phyloP scores from a whole-genome alignment of 2,329 filamentous ascomycete species.

The Fusarium sp. region DNA sequence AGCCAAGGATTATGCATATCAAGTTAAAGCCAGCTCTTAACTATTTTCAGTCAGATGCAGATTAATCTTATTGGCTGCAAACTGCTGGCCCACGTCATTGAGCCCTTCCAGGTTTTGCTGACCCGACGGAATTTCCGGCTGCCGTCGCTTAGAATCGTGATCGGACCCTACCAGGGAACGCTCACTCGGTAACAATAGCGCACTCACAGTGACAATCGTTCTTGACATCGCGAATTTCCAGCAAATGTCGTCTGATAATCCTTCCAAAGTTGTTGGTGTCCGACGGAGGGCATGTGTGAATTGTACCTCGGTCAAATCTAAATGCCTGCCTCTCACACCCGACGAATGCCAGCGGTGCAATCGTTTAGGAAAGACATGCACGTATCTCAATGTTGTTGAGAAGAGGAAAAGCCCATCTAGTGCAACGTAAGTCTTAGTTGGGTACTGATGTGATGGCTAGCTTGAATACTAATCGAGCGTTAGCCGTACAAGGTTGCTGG shows the following conservation, averaged over 20 bases:
- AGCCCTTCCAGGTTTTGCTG: constrained; percentile 11
- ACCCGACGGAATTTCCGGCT: constrained; percentile 22
- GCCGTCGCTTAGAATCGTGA: background rate
- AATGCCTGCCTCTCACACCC: constrained; percentile 29
- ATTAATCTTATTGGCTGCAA: constrained; percentile 4
- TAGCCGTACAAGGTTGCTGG: constrained; percentile 13
- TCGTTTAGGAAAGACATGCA: constrained; percentile 26
- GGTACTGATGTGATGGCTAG: no score
- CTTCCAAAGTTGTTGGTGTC: constrained; percentile 2
- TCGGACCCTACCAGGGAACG: background rate
- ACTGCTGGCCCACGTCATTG: constrained; percentile 20
- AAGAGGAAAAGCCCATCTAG: constrained; percentile 24
- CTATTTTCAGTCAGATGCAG: no score
- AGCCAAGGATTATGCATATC: background rate
- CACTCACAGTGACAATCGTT: background rate
- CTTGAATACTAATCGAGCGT: background rate
- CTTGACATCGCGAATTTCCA: background rate
- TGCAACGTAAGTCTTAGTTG: constrained; percentile 4
- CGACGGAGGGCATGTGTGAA: constrained; percentile 36
- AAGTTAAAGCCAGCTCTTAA: background rate
- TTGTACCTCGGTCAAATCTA: constrained; percentile 33
- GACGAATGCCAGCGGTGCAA: constrained; percentile 36
- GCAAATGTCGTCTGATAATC: background rate
- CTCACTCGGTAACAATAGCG: no score
- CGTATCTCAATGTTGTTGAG: constrained; percentile 22